Conservation (phyloP, 192 early-diverging fungal genomes). For the Dimargaris xerosporica region DNA sequence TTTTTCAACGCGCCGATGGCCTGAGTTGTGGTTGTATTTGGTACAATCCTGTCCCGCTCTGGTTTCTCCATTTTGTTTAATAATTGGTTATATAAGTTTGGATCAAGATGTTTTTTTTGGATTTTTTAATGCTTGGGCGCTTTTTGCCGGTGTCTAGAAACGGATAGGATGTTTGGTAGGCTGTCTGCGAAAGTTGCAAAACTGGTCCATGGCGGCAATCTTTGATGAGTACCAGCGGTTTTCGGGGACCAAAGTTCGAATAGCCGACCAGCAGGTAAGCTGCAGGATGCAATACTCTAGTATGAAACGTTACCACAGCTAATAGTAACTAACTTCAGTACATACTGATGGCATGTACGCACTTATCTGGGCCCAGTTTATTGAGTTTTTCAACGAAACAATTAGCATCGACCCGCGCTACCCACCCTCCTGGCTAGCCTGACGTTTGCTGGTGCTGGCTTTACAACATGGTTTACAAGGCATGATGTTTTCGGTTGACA, state of each 20-base stretch:
- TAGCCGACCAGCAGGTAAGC: constrained; percentile 87
- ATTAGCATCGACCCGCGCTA: not conserved
- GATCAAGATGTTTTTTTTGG: not conserved
- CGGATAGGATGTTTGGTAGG: constrained; percentile 89
- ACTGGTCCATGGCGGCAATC: constrained; percentile 91
- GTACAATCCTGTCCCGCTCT: not conserved
- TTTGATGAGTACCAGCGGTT: constrained; percentile 96
- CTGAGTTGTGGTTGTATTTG: not conserved
- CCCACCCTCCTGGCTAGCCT: not conserved
- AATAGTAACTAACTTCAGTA: not conserved
- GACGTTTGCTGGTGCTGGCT: not conserved
- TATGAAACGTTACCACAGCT: not conserved
- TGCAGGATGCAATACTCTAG: not conserved
- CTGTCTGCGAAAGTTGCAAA: constrained; percentile 81
- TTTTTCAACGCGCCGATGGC: too few species aligned
- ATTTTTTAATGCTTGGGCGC: too few species aligned
- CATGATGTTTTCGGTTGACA: too few species aligned
- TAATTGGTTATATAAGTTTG: not conserved
- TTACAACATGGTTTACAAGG: constrained; percentile 1
- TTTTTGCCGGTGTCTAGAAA: too few species aligned
- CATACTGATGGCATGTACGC: not conserved
- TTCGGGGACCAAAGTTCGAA: constrained; percentile 71
- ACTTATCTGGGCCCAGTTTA: constrained; percentile 1
- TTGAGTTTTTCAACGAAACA: constrained; percentile 3
- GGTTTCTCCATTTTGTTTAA: not conserved